Conservation (phyloP, 305 asterid genomes). For the Fraxinus platypoda region DNA sequence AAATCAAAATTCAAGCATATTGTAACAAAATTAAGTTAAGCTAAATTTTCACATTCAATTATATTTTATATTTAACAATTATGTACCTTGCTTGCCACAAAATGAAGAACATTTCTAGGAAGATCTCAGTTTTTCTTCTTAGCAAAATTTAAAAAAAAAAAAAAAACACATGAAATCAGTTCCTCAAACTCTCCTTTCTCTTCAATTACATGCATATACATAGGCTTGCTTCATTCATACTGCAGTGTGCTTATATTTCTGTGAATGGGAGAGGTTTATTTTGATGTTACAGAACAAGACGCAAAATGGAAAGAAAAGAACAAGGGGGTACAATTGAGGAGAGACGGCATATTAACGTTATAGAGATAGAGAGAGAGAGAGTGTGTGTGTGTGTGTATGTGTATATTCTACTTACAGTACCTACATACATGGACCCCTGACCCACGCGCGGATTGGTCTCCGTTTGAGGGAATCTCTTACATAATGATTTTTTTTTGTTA, state of each 20-base stretch:
- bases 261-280: not conserved
- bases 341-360: not conserved
- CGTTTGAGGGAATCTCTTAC: not conserved
- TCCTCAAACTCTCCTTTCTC: not conserved
- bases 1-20: constrained; percentile 15
- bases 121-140: constrained; percentile 35
- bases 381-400: not conserved
- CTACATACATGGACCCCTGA: not conserved
- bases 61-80: constrained; percentile 16
- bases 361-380: not conserved
- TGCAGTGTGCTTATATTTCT: not conserved
- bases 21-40: constrained; percentile 22
- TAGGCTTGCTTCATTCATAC: not conserved
- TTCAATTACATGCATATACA: not conserved
- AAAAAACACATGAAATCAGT: not conserved
- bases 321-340: not conserved
- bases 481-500: no score
- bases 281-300: not conserved
- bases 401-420: not conserved
- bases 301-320: not conserved
- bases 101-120: constrained; percentile 40
- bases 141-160: not conserved
- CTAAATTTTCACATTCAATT: constrained; percentile 22
- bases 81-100: constrained; percentile 41
- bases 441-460: not conserved